Evolutionary conservation across 805 yeast genomes (phyloP), one percentile per base, ranked within the genome.

Genomic region (Nakazawaea peltata): DNA sequence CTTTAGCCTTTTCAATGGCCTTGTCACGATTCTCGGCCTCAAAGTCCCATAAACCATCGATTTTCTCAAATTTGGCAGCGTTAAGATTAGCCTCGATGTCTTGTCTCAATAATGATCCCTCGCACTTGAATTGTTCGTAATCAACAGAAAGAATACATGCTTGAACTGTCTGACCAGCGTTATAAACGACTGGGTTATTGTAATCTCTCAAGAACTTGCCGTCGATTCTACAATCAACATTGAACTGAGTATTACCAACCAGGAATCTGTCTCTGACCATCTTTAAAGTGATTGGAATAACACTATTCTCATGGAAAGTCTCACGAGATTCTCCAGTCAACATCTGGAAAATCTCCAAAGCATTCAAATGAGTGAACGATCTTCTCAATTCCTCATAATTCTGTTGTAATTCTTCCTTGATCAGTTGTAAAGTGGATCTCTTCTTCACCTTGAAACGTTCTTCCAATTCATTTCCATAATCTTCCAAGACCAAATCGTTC

Each of bases 391-490:
- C 99, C 48, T 78, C 92, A 54, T 76, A 92, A 44, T 88, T 90
- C 45, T 77, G 81, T 46, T 84, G 84, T 44, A 92, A 70, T 59
- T 92, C 99, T 44, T 77, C 87, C 44, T 81, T 76, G 50, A 85
- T 86, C 71, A 80, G 76, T 47, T 82, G 88, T 41, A 86, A 66
- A 2, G 94, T 85, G 28, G 85, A 79, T 46, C 82, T 67, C 60
- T 81, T 81, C 54, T 73, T 76, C 59, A 78, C 80, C 35, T 81
- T 78, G 49, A 77, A 83, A 51, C 76, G 70, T 31, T 65, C 49
- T 64, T 75, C 94, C 47, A 92, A 67, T 59, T 90, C 95, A 47
- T 81, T 82, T 8, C 97, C 96, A 54, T 88, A 90, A 28, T 88
- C 94, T 46, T 85, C 94, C 50, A 90, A 64, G 49, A 88, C 81